A percentile compares a stretch with the other conserved stretches of the same genome.
phyloP scores from a whole-genome alignment of 306 rosid genomes.

The Vachellia collinsii region DNA sequence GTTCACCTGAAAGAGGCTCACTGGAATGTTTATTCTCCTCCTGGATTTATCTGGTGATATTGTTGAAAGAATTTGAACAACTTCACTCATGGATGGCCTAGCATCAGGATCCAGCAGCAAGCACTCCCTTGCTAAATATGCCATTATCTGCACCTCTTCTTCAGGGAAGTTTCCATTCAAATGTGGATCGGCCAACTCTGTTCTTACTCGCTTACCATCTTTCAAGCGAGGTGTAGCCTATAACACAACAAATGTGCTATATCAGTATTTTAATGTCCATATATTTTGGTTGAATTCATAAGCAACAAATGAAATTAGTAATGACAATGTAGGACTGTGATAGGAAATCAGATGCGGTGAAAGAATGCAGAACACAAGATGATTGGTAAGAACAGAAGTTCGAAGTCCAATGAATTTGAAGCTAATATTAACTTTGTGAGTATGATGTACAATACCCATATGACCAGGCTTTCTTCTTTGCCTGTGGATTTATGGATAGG shows the following conservation, averaged over 20 bases:
- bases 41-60: slow-evolving; percentile 78
- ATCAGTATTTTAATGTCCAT: slow-evolving; percentile 21
- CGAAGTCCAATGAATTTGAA: neutral
- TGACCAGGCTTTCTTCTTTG: slow-evolving; percentile 96
- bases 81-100: slow-evolving; percentile 96
- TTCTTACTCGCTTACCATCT: slow-evolving; percentile 71
- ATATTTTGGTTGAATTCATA: slow-evolving; percentile 23
- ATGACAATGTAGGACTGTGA: neutral
- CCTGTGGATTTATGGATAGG: slow-evolving; percentile 74
- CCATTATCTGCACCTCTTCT: slow-evolving; percentile 93
- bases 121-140: slow-evolving; percentile 96
- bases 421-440: slow-evolving; percentile 22
- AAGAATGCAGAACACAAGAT: slow-evolving; percentile 14
- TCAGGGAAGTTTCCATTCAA: slow-evolving; percentile 71
- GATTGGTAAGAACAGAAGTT: neutral
- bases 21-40: slow-evolving; percentile 66
- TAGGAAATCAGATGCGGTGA: neutral
- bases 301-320: slow-evolving; percentile 23
- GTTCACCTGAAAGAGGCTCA: slow-evolving; percentile 66
- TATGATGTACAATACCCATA: slow-evolving; percentile 66
- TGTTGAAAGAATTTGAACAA: slow-evolving; percentile 91
- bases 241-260: slow-evolving; percentile 36
- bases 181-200: slow-evolving; percentile 78
- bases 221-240: slow-evolving; percentile 89
- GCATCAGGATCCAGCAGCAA: slow-evolving; percentile 83